Percentiles rank a stretch among this genome's conserved stretches.
Evolutionary conservation across 495 filamentous ascomycete genomes (phyloP).

Genomic region (Aspergillus steynii): DNA sequence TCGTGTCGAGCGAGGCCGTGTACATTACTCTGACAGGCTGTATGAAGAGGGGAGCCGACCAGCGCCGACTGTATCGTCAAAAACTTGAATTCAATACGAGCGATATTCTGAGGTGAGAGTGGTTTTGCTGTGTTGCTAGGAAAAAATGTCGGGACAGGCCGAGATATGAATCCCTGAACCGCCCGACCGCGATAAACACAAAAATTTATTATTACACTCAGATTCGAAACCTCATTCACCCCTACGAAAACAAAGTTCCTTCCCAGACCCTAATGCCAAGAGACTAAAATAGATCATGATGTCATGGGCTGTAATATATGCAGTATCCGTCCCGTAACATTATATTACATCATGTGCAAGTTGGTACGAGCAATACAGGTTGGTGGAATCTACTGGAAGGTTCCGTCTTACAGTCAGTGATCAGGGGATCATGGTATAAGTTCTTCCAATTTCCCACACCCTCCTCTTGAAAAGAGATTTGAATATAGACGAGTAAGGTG

Average conservation of each 20-base stretch:
- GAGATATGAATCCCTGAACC: constrained; percentile 29
- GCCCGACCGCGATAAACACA: constrained; percentile 24
- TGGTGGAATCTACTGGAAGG: constrained; percentile 6
- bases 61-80: too few species aligned
- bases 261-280: constrained; percentile 5
- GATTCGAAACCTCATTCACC: constrained; percentile 6
- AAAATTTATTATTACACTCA: constrained; percentile 19
- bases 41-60: too few species aligned
- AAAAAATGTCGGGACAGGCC: too few species aligned
- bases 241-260: constrained; percentile 5
- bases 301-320: constrained; percentile 6
- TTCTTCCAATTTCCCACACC: constrained; percentile 2
- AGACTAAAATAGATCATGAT: constrained; percentile 5
- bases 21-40: too few species aligned
- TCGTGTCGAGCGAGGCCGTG: too few species aligned
- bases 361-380: constrained; percentile 1
- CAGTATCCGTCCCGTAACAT: constrained; percentile 3
- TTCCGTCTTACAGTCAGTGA: constrained; percentile 1
- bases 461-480: constrained; percentile 7
- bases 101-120: too few species aligned
- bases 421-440: neutral
- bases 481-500: constrained; percentile 3
- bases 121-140: too few species aligned
- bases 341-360: constrained; percentile 1
- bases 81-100: too few species aligned